Evolutionary conservation across 352 stramenopile genomes (phyloP).

Genomic region (Globisporangium splendens): DNA sequence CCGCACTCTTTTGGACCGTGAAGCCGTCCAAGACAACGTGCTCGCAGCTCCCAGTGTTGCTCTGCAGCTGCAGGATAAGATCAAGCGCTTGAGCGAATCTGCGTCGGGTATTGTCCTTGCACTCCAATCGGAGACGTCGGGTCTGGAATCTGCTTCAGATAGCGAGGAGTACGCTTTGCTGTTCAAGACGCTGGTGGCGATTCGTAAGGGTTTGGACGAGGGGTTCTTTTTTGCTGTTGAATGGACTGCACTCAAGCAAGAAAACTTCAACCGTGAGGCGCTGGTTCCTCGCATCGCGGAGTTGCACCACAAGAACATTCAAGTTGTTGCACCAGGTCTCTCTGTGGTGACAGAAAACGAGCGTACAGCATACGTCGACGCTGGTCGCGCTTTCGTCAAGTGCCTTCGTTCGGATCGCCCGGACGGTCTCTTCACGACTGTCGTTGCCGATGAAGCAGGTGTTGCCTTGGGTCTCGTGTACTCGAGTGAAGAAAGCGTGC

Average conservation of each 20-base stretch:
- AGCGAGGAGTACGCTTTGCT: slow-evolving; percentile 23
- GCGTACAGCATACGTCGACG: slow-evolving; percentile 28
- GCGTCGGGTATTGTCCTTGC: slow-evolving; percentile 48
- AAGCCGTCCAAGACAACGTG: slow-evolving; percentile 6
- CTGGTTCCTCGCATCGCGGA: slow-evolving; percentile 40
- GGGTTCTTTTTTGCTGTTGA: slow-evolving; percentile 55
- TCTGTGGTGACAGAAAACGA: slow-evolving; percentile 21
- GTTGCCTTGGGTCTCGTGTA: slow-evolving; percentile 94
- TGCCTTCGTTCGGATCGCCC: slow-evolving; percentile 87
- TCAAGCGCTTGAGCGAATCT: slow-evolving; percentile 29
- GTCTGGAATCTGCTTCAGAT: slow-evolving; percentile 10
- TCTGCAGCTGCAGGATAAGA: slow-evolving; percentile 25
- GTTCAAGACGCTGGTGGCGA: slow-evolving; percentile 23
- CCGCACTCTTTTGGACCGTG: slow-evolving; percentile 16
- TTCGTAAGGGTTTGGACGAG: slow-evolving; percentile 46
- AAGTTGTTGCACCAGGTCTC: slow-evolving; percentile 39
- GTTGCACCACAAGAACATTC: slow-evolving; percentile 59
- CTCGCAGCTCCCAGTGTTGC: neutral
- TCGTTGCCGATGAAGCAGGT: slow-evolving; percentile 90
- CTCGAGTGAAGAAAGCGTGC: slow-evolving; percentile 90
- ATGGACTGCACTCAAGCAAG: slow-evolving; percentile 19
- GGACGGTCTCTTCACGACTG: slow-evolving; percentile 92
- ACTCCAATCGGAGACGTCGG: slow-evolving; percentile 19
- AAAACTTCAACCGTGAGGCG: slow-evolving; percentile 20
- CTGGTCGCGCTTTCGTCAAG: slow-evolving; percentile 51